Percentiles rank a stretch among this genome's conserved stretches.
Conservation (phyloP, 768 basidiomycete species). For the Leccinum subtestaceum region DNA sequence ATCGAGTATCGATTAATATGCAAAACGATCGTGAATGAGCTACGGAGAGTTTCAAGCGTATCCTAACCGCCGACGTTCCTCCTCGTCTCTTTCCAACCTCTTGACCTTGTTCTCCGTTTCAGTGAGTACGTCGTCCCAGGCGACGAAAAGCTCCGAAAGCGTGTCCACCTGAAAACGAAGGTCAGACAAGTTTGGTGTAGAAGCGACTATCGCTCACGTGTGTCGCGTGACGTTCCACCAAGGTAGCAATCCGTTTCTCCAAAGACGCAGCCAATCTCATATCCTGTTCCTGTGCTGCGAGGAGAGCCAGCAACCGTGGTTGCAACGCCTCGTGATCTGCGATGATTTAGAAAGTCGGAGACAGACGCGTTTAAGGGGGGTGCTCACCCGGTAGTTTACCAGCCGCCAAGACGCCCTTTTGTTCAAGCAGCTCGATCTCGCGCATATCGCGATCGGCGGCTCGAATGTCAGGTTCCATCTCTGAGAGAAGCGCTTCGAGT, state of each 20-base stretch:
- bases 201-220: slow-evolving; percentile 47
- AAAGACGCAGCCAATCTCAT: slow-evolving; percentile 51
- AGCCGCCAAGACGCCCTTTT: slow-evolving; percentile 67
- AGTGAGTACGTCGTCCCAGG: slow-evolving; percentile 78
- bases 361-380: neutral
- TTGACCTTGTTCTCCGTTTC: slow-evolving; percentile 60
- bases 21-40: neutral
- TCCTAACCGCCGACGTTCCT: slow-evolving; percentile 60
- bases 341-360: neutral
- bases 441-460: slow-evolving; percentile 78
- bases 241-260: slow-evolving; percentile 59
- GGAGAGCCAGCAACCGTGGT: slow-evolving; percentile 62
- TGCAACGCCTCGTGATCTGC: slow-evolving; percentile 62
- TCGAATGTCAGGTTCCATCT: slow-evolving; percentile 84
- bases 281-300: slow-evolving; percentile 61
- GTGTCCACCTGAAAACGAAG: slow-evolving; percentile 60
- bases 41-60: slow-evolving; percentile 38
- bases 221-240: slow-evolving; percentile 69
- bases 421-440: slow-evolving; percentile 69
- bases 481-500: slow-evolving; percentile 65
- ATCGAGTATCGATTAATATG: slow-evolving; percentile 15
- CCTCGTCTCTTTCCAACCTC: slow-evolving; percentile 57
- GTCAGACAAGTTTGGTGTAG: neutral
- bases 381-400: slow-evolving; percentile 62
- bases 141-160: slow-evolving; percentile 79